Evolutionary conservation across 2,329 filamentous ascomycete species (phyloP).

Genomic region (Cucurbitaria berberidis): DNA sequence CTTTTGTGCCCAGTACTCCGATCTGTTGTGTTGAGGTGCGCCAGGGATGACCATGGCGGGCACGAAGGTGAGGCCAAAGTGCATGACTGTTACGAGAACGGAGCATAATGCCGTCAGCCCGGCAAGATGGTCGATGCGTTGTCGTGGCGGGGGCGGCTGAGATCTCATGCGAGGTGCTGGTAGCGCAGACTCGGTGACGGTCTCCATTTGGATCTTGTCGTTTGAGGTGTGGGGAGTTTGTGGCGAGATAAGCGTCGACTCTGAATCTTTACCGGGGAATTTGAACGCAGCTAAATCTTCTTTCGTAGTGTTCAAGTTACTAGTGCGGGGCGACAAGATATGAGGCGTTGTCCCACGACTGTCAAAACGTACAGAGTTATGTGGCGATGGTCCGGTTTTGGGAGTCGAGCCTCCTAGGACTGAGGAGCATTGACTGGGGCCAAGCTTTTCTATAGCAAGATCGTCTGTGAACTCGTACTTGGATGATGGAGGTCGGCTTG

Average conservation of each 20-base stretch:
- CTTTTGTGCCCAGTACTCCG: conserved; percentile 51
- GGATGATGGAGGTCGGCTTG: conserved; percentile 10
- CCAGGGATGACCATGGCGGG: conserved; percentile 45
- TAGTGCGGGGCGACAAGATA: conserved; percentile 7
- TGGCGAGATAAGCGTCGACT: conserved; percentile 20
- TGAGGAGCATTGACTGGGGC: conserved; percentile 23
- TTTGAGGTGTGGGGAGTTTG: conserved; percentile 6
- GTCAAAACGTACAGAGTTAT: conserved; percentile 30
- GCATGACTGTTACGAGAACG: conserved; percentile 54
- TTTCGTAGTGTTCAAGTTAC: conserved; percentile 22
- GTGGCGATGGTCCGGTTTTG: conserved; percentile 21
- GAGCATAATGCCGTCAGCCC: conserved; percentile 55
- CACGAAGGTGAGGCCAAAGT: conserved; percentile 55
- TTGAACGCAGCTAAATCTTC: conserved; percentile 16
- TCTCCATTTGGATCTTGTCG: conserved; percentile 39
- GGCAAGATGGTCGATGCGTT: conserved; percentile 55
- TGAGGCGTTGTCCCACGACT: conserved; percentile 30
- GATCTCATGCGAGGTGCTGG: conserved; percentile 38
- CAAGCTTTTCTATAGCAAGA: conserved; percentile 29
- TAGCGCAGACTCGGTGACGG: conserved; percentile 37
- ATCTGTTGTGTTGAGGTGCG: conserved; percentile 47
- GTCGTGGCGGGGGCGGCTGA: conserved; percentile 30
- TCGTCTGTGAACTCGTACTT: conserved; percentile 27
- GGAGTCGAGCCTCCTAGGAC: conserved; percentile 27
- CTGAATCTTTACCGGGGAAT: conserved; percentile 12